Conservation (phyloP, 31 red algal genomes). For the Asparagopsis taxiformis region DNA sequence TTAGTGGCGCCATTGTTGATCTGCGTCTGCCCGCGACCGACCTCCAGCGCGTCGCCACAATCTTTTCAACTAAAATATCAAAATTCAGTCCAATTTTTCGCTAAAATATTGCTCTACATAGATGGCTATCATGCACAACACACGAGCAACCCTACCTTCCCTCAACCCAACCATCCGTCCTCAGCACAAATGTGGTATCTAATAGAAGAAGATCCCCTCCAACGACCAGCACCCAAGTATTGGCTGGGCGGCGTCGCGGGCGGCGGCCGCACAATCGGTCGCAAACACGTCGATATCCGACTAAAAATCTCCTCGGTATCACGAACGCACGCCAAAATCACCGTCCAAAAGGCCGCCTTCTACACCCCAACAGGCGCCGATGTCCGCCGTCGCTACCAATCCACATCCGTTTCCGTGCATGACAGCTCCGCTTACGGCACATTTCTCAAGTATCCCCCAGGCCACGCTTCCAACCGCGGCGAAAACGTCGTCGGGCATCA, state of each 20-base stretch:
- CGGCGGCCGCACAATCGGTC: slow-evolving; percentile 56
- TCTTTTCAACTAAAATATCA: too few relatives aligned
- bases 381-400: slow-evolving; percentile 9
- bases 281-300: slow-evolving; percentile 68
- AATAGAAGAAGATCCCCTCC: too few relatives aligned
- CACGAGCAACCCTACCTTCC: too few relatives aligned
- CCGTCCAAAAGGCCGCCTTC: slow-evolving; percentile 25
- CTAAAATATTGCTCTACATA: too few relatives aligned
- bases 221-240: too few relatives aligned
- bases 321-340: slow-evolving; percentile 41
- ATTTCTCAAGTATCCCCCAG: slow-evolving; percentile 54
- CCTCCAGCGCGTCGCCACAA: too few relatives aligned
- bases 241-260: slow-evolving; percentile 52
- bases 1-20: too few relatives aligned
- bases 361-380: slow-evolving; percentile 12
- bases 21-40: too few relatives aligned
- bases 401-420: slow-evolving; percentile 25
- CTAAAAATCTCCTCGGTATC: slow-evolving; percentile 59
- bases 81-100: too few relatives aligned
- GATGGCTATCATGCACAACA: too few relatives aligned
- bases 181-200: too few relatives aligned
- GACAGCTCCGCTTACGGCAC: slow-evolving; percentile 61
- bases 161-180: too few relatives aligned
- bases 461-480: slow-evolving; percentile 31
- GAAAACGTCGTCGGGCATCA: slow-evolving; percentile 45